Base-by-base conservation (phyloP, 768 basidiomycete species). In the Rhodotorula sphaerocarpa region DNA sequence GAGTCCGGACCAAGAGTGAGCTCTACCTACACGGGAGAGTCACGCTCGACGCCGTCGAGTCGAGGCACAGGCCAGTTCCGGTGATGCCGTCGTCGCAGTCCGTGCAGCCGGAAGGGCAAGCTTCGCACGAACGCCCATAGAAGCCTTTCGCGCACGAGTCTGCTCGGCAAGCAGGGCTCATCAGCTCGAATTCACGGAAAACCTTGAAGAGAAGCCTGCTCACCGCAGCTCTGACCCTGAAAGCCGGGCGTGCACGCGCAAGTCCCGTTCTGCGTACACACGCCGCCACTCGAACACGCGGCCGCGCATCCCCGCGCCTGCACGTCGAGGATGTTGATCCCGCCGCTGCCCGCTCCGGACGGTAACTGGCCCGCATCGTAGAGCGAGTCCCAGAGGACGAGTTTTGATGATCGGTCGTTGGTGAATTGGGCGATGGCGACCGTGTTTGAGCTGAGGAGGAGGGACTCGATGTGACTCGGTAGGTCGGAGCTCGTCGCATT, bases 51-150 rank as follows among this genome's bases (percentile, higher is more conserved):
- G 75, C 71, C 6, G 81, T 74, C 15, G 76, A 74, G 47, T 60
- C 59, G 59, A 87, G 79, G 73, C 90, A 93, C 46, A 78, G 78
- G 0, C 90, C 90, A 1, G 83, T 80, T 1, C 90, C 90, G 0
- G 83, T 80, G 45, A 87, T 83, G 9, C 90, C 89, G 23, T 87
- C 83, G 66, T 89, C 86, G 73, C 90, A 92, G 5, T 79, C 74
- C 0, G 77, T 71, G 74, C 90, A 91, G 7, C 81, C 82, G 0
- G 78, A 74, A 2, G 87, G 85, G 69, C 88, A 90, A 7, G 83
- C 52, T 57, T 82, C 76, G 72, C 90, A 92, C 0, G 75, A 78
- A 1, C 84, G 79, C 0, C 90, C 90, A 70, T 86, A 93, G 74
- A 85, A 85, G 1, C 86, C 86, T 9, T 79, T 39, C 2, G 82